These are phyloP conservation scores for Chrysanthemum seticuspe DNA, from an alignment of 129 eudicot species.

Conservation along the genomic window DNA sequence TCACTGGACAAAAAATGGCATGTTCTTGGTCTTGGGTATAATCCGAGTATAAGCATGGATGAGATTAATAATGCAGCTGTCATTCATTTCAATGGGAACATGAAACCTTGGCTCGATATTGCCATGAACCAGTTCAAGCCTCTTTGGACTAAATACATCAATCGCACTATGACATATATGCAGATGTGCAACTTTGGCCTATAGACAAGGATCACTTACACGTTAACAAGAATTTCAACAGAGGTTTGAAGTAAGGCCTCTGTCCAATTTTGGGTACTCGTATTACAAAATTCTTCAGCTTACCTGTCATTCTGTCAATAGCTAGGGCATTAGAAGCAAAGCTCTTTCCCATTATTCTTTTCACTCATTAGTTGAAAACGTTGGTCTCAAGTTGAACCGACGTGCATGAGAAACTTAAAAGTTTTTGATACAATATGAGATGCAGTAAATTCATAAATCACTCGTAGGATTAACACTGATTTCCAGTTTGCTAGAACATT, in stretches of 20 bases:
- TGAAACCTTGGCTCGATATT: constrained; percentile 99
- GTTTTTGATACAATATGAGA: too few relatives aligned
- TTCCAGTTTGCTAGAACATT: too few relatives aligned
- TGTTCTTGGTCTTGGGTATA: constrained; percentile 85
- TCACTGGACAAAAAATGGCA: constrained; percentile 91
- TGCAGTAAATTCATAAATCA: too few relatives aligned
- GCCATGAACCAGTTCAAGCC: constrained; percentile 85
- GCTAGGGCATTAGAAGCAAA: constrained; percentile 18
- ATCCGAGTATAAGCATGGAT: constrained; percentile 90
- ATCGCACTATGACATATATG: constrained; percentile 65
- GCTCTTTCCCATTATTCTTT: constrained; percentile 22
- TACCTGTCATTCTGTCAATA: constrained; percentile 13
- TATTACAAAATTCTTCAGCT: constrained; percentile 16
- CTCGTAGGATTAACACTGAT: too few relatives aligned
- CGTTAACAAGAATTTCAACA: constrained; percentile 25
- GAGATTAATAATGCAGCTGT: constrained; percentile 70
- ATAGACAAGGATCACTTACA: constrained; percentile 35
- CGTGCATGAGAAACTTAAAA: constrained; percentile 11
- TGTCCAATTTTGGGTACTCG: constrained; percentile 29
- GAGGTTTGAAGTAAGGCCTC: constrained; percentile 14
- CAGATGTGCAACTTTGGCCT: constrained; percentile 93
- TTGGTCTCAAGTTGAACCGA: neutral
- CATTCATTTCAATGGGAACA: constrained; percentile 84
- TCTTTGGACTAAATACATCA: constrained; percentile 90
- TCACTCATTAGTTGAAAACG: constrained; percentile 5